Conservation (phyloP, 2,329 filamentous ascomycete species). For the Cladosporium sp. region DNA sequence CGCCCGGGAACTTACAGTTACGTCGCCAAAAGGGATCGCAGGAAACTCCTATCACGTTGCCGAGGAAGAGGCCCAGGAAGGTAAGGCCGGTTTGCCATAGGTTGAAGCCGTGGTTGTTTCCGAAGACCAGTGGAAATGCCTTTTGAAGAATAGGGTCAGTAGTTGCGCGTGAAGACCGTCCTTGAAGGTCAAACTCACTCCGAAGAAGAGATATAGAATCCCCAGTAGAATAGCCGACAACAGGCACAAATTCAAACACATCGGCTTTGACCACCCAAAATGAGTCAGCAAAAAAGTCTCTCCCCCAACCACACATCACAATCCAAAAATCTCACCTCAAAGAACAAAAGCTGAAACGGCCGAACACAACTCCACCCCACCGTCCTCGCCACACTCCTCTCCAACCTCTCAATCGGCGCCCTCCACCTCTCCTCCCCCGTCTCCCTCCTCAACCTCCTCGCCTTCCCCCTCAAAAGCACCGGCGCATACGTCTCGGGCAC, state of each 20-base stretch:
- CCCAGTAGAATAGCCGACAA: slow-evolving; percentile 82
- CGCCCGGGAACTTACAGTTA: slow-evolving; percentile 36
- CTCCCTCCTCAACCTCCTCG: slow-evolving; percentile 61
- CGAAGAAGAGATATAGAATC: slow-evolving; percentile 86
- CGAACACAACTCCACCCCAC: slow-evolving; percentile 51
- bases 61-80: slow-evolving; percentile 67
- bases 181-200: slow-evolving; percentile 33
- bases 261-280: slow-evolving; percentile 48
- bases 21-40: slow-evolving; percentile 63
- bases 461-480: slow-evolving; percentile 68
- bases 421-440: slow-evolving; percentile 74
- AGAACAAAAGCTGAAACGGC: slow-evolving; percentile 71
- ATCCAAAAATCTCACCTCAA: slow-evolving; percentile 30
- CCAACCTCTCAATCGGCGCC: slow-evolving; percentile 69
- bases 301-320: too few species aligned
- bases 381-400: slow-evolving; percentile 59
- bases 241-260: slow-evolving; percentile 76
- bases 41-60: slow-evolving; percentile 60
- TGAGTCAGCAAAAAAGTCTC: too few species aligned
- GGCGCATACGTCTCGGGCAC: slow-evolving; percentile 84
- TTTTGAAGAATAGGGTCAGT: slow-evolving; percentile 6
- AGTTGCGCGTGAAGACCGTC: neutral
- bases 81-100: slow-evolving; percentile 74
- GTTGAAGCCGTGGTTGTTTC: slow-evolving; percentile 67
- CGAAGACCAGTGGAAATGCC: slow-evolving; percentile 77